Evolutionary conservation across 352 stramenopile species (phyloP).

Genomic region (Globisporangium orthogonon): DNA sequence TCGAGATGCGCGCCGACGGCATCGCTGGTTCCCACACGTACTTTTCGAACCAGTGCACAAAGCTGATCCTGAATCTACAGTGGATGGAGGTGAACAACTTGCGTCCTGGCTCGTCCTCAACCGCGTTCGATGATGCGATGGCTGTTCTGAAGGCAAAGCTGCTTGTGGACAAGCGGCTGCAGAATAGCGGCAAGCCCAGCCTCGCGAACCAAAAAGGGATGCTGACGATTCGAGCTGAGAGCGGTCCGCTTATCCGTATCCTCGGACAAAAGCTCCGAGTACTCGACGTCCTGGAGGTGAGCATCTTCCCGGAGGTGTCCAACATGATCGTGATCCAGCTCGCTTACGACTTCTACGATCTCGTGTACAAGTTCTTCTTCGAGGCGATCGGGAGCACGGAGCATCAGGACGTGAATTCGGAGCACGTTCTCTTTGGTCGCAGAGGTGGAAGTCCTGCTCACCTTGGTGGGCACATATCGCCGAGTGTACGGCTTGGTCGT

Average conservation of each 20-base stretch:
- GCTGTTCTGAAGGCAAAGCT: slow-evolving; percentile 67
- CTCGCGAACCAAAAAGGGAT: slow-evolving; percentile 58
- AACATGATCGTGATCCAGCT: slow-evolving; percentile 86
- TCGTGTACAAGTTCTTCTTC: slow-evolving; percentile 86
- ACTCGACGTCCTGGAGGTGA: slow-evolving; percentile 72
- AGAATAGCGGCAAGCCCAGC: slow-evolving; percentile 21
- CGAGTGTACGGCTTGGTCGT: slow-evolving; percentile 1
- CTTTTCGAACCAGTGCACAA: slow-evolving; percentile 65
- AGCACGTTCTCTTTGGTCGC: slow-evolving; percentile 57
- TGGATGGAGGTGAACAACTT: slow-evolving; percentile 83
- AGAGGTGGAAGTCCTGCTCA: slow-evolving; percentile 13
- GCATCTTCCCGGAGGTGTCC: slow-evolving; percentile 73
- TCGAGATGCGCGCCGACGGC: slow-evolving; percentile 56
- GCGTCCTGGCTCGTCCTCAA: slow-evolving; percentile 62
- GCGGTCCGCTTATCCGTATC: slow-evolving; percentile 53
- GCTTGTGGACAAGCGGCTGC: slow-evolving; percentile 47
- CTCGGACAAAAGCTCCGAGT: slow-evolving; percentile 66
- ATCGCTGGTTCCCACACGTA: slow-evolving; percentile 62
- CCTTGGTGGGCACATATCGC: not conserved
- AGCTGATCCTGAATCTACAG: slow-evolving; percentile 68
- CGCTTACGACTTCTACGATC: slow-evolving; percentile 72
- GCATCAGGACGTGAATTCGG: slow-evolving; percentile 29
- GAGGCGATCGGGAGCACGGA: slow-evolving; percentile 25
- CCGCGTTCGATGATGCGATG: slow-evolving; percentile 67
- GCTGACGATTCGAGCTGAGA: slow-evolving; percentile 69